These are phyloP conservation scores for Nakazawaea ishiwadae DNA, from an alignment of 805 yeast genomes.

Conservation along the genomic window DNA sequence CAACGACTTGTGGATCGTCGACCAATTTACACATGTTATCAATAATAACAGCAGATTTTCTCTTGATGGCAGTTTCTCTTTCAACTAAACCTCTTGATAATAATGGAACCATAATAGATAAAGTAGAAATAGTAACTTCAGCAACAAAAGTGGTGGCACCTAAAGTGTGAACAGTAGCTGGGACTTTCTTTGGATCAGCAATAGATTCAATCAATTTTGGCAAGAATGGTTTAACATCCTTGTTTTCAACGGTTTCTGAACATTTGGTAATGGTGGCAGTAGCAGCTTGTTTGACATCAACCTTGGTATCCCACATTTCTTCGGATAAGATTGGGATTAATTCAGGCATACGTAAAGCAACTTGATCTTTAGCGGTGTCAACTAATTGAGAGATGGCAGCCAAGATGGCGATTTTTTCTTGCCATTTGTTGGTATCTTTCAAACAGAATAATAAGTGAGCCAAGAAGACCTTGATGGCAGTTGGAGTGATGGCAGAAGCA, in stretches of 20 bases:
- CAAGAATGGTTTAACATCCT: conserved; percentile 99
- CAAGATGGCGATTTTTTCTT: conserved; percentile 91
- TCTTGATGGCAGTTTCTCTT: conserved; percentile 99
- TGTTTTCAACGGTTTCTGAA: conserved; percentile 97
- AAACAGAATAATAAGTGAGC: conserved; percentile 74
- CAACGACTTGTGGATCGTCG: conserved; percentile 99
- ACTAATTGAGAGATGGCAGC: conserved; percentile 83
- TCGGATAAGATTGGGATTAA: conserved; percentile 97
- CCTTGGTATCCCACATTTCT: conserved; percentile 99
- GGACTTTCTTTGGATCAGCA: conserved; percentile 94
- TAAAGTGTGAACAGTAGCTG: conserved; percentile 96
- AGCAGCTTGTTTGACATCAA: conserved; percentile 96
- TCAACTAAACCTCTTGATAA: conserved; percentile 99
- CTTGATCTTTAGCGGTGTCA: conserved; percentile 90
- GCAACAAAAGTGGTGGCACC: conserved; percentile 99
- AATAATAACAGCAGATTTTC: conserved; percentile 98
- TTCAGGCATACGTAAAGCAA: conserved; percentile 99
- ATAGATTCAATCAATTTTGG: conserved; percentile 97
- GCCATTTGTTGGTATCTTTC: conserved; percentile 85
- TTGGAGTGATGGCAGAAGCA: conserved; percentile 82
- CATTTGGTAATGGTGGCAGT: conserved; percentile 92
- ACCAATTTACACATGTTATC: conserved; percentile 99
- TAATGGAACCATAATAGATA: conserved; percentile 98
- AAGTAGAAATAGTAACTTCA: conserved; percentile 98
- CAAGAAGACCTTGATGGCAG: conserved; percentile 84